Conservation (phyloP, 2,329 filamentous ascomycete genomes). For the Neophaeococcomyces mojaviensis region DNA sequence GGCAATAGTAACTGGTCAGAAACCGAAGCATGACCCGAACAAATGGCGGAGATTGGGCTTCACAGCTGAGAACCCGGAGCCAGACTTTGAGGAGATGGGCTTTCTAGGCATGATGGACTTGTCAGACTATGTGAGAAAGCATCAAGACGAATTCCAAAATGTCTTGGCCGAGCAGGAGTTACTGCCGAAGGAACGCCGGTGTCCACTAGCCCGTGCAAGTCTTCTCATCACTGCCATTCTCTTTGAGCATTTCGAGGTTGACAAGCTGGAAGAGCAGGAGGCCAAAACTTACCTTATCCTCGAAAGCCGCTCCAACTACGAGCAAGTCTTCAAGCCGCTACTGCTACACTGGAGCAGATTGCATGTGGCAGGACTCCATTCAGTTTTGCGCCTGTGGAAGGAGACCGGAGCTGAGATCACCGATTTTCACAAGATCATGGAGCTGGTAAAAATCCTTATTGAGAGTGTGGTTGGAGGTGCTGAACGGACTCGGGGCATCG, state of each 20-base stretch:
- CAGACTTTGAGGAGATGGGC: constrained; percentile 77
- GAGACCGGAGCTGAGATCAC: constrained; percentile 72
- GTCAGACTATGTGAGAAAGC: constrained; percentile 83
- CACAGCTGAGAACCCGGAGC: constrained; percentile 75
- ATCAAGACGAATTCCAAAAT: constrained; percentile 90
- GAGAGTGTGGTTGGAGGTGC: constrained; percentile 84
- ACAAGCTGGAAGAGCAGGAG: constrained; percentile 73
- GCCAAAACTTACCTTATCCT: constrained; percentile 65
- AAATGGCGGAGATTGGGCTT: constrained; percentile 94
- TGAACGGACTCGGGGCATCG: constrained; percentile 70
- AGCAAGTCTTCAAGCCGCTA: constrained; percentile 77
- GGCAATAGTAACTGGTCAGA: constrained; percentile 27
- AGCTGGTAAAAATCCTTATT: constrained; percentile 80
- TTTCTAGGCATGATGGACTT: constrained; percentile 97
- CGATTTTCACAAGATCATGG: constrained; percentile 89
- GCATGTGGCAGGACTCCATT: constrained; percentile 75
- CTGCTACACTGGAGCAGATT: constrained; percentile 88
- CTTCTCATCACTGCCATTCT: constrained; percentile 78
- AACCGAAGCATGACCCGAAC: constrained; percentile 67
- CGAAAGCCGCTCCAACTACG: constrained; percentile 69
- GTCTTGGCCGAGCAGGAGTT: constrained; percentile 81
- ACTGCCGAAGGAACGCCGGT: constrained; percentile 62
- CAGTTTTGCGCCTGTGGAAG: constrained; percentile 91
- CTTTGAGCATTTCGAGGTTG: constrained; percentile 93
- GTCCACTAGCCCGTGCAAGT: constrained; percentile 79